These are phyloP conservation scores for Microcos paniculata DNA, from an alignment of 345 rosid genomes.

Conservation along the genomic window DNA sequence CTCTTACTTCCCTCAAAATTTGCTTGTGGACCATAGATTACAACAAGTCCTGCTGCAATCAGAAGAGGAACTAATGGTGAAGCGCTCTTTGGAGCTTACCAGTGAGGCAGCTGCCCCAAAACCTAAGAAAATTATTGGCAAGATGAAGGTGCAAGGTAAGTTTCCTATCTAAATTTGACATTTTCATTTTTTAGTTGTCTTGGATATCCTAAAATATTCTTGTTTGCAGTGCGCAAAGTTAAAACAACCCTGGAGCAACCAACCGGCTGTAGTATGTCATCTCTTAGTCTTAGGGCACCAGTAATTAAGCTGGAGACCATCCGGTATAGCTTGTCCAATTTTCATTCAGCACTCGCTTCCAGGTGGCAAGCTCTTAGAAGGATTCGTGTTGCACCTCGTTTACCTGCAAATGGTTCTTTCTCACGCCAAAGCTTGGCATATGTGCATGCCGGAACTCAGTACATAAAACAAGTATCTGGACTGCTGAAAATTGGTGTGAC, in stretches of 20 bases:
- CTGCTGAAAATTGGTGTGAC: constrained; percentile 87
- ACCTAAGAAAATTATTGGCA: constrained; percentile 79
- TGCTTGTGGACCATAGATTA: constrained; percentile 44
- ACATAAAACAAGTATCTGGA: constrained; percentile 93
- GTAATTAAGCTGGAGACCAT: constrained; percentile 54
- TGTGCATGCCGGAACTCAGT: constrained; percentile 89
- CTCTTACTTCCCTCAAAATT: constrained; percentile 9
- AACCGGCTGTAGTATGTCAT: constrained; percentile 78
- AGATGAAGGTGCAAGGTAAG: constrained; percentile 96
- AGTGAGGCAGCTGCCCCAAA: constrained; percentile 67
- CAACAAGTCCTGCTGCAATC: constrained; percentile 83
- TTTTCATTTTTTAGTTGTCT: constrained; percentile 8
- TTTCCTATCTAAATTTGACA: constrained; percentile 13
- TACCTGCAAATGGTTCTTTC: constrained; percentile 69
- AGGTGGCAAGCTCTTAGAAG: constrained; percentile 77
- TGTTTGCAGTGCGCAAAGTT: constrained; percentile 76
- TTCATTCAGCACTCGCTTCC: constrained; percentile 54
- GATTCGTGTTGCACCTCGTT: constrained; percentile 51
- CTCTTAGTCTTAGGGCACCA: constrained; percentile 58
- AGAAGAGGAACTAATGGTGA: constrained; percentile 80
- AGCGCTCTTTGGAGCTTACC: constrained; percentile 60
- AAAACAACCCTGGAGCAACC: constrained; percentile 76
- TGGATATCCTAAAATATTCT: constrained; percentile 17
- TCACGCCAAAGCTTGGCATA: constrained; percentile 89
- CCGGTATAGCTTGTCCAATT: constrained; percentile 56